Base-by-base conservation (phyloP, 129 eudicot genomes). In the Pseudognaphalium luteoalbum region DNA sequence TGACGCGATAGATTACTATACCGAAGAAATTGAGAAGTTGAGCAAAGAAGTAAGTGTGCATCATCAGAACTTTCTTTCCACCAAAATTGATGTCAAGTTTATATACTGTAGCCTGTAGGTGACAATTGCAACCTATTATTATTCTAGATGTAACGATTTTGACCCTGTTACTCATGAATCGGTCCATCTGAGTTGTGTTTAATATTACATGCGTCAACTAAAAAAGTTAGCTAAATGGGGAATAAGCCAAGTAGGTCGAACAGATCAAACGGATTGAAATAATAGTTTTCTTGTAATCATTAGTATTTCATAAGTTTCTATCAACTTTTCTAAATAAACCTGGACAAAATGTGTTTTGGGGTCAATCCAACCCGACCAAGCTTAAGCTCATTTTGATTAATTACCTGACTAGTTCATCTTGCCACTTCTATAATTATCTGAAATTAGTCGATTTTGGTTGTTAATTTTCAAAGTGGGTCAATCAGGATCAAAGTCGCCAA, bases 1-100 rank as follows among this genome's bases (percentile, higher is more conserved):
- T 19, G 97, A 94, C 84, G 97, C 99, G 12, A 91, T 94, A 47
- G 85, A 89, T 70, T 89, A 89, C 78, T 94, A 94, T 70, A 74
- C 89, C 0, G 70, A 82, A 64, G 99, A 87, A 84, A 89, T 91
- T 67, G 88, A 91, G 72, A 91, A 84, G 83, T 64, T 87, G 69
- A 71, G 28, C 42, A 69, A 86, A 87, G 81, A 87, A 76, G 99
- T 94, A 85, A 81, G 97, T 75, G 69, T 52, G 44, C 54, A 15
- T 34, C 12, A 25, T 47, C 60, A 54, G 37, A n/a, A 5, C 21
- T 58, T 65, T 70, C 35, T 63, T 75, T 67, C 22, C 30, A 28
- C 63, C 63, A 39, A 63, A 62, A 2, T 66, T 39, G 71, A 39
- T 39, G 57, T 8, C 39, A n/a, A 22, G 16, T 39, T 39, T 39